Base-by-base conservation (phyloP, 352 stramenopile species). In the Pythium phragmitis region DNA sequence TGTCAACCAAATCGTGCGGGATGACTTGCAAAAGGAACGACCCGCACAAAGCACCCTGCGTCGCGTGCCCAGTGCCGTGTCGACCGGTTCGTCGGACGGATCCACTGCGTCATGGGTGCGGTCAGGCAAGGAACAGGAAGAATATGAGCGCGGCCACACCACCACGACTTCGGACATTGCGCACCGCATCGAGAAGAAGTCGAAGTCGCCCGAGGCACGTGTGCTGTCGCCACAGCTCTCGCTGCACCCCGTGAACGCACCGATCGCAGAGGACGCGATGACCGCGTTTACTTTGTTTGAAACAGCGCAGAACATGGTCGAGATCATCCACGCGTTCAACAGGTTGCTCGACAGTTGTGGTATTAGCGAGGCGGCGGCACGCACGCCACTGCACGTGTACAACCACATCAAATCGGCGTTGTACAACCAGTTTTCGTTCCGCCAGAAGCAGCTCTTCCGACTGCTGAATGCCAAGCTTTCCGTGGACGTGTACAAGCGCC, bases 401-500 rank as follows among this genome's bases (percentile, higher is more conserved):
- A 81, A 80, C 45, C 76, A 87, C 55, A 76, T 92, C 65, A 88
- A 87, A 67, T 65, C 75, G 28, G 69, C 68, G 1, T 62, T 92
- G 11, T 79, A 79, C 43, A 70, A 64, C 56, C 83, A 88, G 63
- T 70, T 91, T 43, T 72, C 77, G 13, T 91, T 91, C 73, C 82
- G 82, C 7, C 82, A 91, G 52, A 85, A 86, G 58, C 82, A 91
- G 58, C 76, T 91, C 36, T 91, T 91, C 69, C 87, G 87, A 62
- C 72, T 91, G 3, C 53, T 91, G 21, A 80, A 91, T 51, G 57
- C 69, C 14, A 86, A 86, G 56, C 69, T 87, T 34, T 69, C 71
- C 33, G 55, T 74, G 34, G 75, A 88, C 19, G 70, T 78, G 26
- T 88, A 88, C 68, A 77, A 73, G 23, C 72, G 75, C 37, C 78